phyloP scores from a whole-genome alignment of 2,329 filamentous ascomycete genomes.

The Aureobasidium sp. region DNA sequence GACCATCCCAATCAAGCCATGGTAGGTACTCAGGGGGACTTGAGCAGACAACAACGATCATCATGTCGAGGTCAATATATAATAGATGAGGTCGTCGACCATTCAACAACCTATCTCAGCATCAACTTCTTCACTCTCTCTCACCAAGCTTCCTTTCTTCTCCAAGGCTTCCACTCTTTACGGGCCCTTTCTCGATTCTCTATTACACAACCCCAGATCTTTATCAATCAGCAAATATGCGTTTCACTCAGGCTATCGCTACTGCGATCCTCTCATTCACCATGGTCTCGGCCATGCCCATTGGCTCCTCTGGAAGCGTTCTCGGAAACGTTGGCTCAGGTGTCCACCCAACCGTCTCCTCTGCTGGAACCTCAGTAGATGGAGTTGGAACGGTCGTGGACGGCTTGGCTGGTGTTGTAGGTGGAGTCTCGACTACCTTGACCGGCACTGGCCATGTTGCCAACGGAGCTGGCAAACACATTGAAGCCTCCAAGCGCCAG shows the following conservation, averaged over 20 bases:
- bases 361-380: not conserved
- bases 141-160: not conserved
- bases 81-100: not conserved
- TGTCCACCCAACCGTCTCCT: not conserved
- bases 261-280: not conserved
- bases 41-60: not conserved
- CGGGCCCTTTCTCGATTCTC: not conserved
- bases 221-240: not conserved
- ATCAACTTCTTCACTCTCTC: not conserved
- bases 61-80: not conserved
- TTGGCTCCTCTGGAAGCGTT: not conserved
- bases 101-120: not conserved
- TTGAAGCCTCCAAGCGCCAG: not conserved
- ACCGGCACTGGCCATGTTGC: not conserved
- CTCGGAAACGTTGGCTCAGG: not conserved
- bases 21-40: not conserved
- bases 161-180: slow-evolving; percentile 1
- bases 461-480: not conserved
- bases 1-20: not conserved
- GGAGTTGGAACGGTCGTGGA: not conserved
- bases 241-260: slow-evolving; percentile 5
- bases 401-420: not conserved
- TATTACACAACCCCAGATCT: not conserved
- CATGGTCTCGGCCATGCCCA: not conserved
- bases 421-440: not conserved